These are phyloP conservation scores for Rhodocollybia butyracea DNA, from an alignment of 768 basidiomycete species.

Conservation along the genomic window DNA sequence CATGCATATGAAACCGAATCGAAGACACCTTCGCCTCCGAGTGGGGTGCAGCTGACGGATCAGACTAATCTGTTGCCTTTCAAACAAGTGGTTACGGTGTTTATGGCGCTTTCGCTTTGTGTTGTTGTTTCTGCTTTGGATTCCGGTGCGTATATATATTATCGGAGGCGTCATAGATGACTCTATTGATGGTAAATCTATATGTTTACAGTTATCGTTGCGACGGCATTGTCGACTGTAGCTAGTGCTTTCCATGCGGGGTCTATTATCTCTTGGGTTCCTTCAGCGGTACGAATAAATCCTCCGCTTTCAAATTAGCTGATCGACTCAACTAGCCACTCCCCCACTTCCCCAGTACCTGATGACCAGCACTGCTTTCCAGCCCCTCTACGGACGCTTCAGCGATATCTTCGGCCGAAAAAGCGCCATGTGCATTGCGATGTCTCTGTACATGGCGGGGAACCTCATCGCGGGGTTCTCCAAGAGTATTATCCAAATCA, in stretches of 20 bases:
- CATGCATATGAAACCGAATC: too few species aligned
- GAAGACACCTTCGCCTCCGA: conserved; percentile 5
- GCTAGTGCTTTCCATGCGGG: conserved; percentile 63
- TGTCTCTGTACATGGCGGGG: conserved; percentile 62
- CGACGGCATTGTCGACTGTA: conserved; percentile 69
- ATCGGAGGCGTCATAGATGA: too few species aligned
- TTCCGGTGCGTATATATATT: too few species aligned
- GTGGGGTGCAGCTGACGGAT: conserved; percentile 46
- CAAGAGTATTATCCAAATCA: conserved; percentile 59
- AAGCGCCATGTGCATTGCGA: conserved; percentile 46
- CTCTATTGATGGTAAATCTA: too few species aligned
- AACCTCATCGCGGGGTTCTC: conserved; percentile 65
- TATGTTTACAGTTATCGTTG: conserved; percentile 44
- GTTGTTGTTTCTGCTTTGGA: conserved; percentile 62
- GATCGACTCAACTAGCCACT: too few species aligned
- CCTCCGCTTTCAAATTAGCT: too few species aligned
- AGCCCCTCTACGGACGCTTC: conserved; percentile 58
- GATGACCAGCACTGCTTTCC: conserved; percentile 62
- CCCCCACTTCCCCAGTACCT: too few species aligned
- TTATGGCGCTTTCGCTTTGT: conserved; percentile 57
- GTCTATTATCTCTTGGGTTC: conserved; percentile 65
- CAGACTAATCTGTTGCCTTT: conserved; percentile 75
- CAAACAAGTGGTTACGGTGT: conserved; percentile 59
- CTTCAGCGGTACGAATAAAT: too few species aligned
- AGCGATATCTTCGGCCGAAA: conserved; percentile 71